Base-by-base conservation (phyloP, 768 basidiomycete species). In the Leccinum boreale region DNA sequence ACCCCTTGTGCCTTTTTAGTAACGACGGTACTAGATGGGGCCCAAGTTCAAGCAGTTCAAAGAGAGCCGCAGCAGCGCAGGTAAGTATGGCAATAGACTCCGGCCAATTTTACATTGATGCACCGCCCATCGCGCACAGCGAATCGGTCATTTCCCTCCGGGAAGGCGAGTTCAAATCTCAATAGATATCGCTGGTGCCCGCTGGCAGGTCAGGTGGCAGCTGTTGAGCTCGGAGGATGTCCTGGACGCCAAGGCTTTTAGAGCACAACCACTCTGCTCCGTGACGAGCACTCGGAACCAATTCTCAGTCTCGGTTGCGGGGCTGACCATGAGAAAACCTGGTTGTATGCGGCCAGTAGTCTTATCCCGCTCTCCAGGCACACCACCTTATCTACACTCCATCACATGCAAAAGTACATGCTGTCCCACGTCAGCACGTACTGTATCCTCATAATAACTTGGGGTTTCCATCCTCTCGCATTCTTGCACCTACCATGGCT, bases 401-500 rank as follows among this genome's bases (percentile, higher is more conserved):
- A 44, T n/a, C 42, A 44, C 42, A 44, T 44, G 42, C 42, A 44
- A 10, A n/a, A n/a, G 17, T n/a, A 19, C 2, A 44, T 44, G 19
- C 4, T 19, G 19, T 44, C 42, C 42, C 42, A 44, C 42, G 42
- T 44, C n/a, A 19, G 11, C 2, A 19, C 19, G 2, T 44, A 11
- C 3, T 19, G 19, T 5, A 19, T 44, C 42, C 10, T 44, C 39
- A n/a, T 42, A 19, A 44, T 5, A 19, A 19, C 42, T 44, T 19
- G 42, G 12, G n/a, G 26, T 10, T 9, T 17, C 28, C 19, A 2
- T 8, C 2, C 53, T 53, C 28, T 39, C 45, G 12, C 54, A 35
- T 39, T 8, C 17, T 23, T n/a, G 23, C n/a, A 2, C 42, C 28
- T 53, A 50, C 15, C 50, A 65, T 65, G 64, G 49, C 44, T 8